Base-by-base conservation (phyloP, 176 grass and related monocot genomes). In the maize (Zea mays) region DNA sequence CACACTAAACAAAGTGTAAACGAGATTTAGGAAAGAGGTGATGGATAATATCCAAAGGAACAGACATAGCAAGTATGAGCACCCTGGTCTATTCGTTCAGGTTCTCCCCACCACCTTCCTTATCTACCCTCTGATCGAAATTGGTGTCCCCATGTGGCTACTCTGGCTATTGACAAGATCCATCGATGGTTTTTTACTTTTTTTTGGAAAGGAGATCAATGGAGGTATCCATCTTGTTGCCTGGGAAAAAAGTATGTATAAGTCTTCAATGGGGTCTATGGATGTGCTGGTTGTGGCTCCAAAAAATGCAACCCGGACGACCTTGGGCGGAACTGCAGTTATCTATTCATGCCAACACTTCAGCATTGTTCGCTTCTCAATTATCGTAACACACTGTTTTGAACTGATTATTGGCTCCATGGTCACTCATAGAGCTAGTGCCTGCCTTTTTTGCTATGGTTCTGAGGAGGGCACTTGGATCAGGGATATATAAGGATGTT, bases 121-220 rank as follows among this genome's bases (percentile, higher is more conserved):
- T 65, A n/a, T 65, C 37, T 65, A 41, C 36, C 63, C 14, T 65
- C 63, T 65, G 63, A 40, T 41, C 7, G 37, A 13, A 65, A 41
- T 15, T 8, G 63, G 15, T n/a, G 15, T n/a, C 63, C 37, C 63
- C 41, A 65, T 9, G 63, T 65, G 63, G 15, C 14, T 38, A 65
- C 35, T 17, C 37, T 3, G 36, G 37, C 14, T 17, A 16, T 65
- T 65, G 62, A 16, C 37, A 65, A 40, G 36, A 39, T 65, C 17
- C 12, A 5, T 40, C 12, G 1, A 17, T 14, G 1, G 21, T 59
- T 59, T 40, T 65, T 13, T 54, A 27, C 13, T 14, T 37, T 40
- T 65, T 13, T 54, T 54, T 54, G 50, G 35, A 65, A 65, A 21
- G 56, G 15, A 65, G 63, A 65, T 41, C 37, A 65, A 65, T 27